phyloP scores from a whole-genome alignment of 1,284 basidiomycete species.

The Cryptococcus sp. region DNA sequence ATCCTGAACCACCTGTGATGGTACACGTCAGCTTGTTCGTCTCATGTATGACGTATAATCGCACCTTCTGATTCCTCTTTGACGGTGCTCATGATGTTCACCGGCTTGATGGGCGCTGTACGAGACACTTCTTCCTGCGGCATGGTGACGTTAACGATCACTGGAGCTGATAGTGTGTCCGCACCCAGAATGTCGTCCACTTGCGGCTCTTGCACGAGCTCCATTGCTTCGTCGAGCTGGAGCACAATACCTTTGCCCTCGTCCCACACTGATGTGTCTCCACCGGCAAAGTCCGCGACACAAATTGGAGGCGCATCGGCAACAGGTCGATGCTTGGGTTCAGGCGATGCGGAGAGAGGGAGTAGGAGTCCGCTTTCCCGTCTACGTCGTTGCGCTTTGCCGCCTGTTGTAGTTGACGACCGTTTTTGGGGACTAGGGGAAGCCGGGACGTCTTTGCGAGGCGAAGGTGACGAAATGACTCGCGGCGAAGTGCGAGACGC shows the following conservation, averaged over 20 bases:
- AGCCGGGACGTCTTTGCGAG: conserved; percentile 10
- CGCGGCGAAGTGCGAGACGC: not conserved
- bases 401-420: not conserved
- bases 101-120: not conserved
- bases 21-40: too few species aligned
- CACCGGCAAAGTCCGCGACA: not conserved
- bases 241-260: not conserved
- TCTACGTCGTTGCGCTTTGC: conserved; percentile 16
- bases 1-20: conserved; percentile 2
- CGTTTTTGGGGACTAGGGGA: conserved; percentile 15
- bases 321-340: not conserved
- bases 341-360: conserved; percentile 10
- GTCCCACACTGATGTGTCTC: not conserved
- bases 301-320: too few species aligned
- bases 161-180: too few species aligned
- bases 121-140: not conserved
- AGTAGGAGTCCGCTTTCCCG: conserved; percentile 31
- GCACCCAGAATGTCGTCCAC: too few species aligned
- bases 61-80: conserved; percentile 1
- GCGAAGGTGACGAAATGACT: not conserved
- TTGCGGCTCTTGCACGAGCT: not conserved
- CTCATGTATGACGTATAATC: not conserved
- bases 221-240: not conserved
- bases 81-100: not conserved
- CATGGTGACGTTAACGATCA: too few species aligned